Conservation (phyloP, 257 asterid genomes). For the Solanum piurae region DNA sequence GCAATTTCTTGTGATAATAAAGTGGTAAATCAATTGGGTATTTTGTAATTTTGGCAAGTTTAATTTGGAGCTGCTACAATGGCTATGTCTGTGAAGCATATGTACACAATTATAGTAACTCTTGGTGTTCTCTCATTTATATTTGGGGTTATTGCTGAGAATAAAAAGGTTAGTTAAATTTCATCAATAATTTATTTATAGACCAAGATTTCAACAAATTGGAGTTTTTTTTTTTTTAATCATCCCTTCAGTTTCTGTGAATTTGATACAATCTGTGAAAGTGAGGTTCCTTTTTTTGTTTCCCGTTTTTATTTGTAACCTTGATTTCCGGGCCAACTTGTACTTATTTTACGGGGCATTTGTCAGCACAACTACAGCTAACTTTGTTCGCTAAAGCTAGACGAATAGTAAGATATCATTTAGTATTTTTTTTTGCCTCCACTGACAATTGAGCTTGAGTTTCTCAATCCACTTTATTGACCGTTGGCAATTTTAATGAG, state of each 20-base stretch:
- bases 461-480: too few species aligned
- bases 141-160: slow-evolving; percentile 49
- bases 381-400: too few species aligned
- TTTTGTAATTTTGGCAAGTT: too few species aligned
- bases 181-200: not conserved
- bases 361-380: too few species aligned
- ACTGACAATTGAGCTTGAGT: too few species aligned
- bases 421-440: too few species aligned
- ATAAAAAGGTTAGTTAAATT: not conserved
- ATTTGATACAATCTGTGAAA: not conserved
- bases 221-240: not conserved
- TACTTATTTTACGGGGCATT: too few species aligned
- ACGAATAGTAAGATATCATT: too few species aligned
- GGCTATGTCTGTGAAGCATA: slow-evolving; percentile 42
- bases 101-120: slow-evolving; percentile 31
- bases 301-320: not conserved
- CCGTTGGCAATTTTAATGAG: too few species aligned
- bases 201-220: not conserved
- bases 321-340: not conserved
- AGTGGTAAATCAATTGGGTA: not conserved
- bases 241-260: not conserved
- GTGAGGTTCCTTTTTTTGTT: not conserved
- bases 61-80: slow-evolving; percentile 6
- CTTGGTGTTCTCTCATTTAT: slow-evolving; percentile 49
- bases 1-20: too few species aligned